phyloP scores from a whole-genome alignment of 306 rosid genomes.

The Nissolia schottii region DNA sequence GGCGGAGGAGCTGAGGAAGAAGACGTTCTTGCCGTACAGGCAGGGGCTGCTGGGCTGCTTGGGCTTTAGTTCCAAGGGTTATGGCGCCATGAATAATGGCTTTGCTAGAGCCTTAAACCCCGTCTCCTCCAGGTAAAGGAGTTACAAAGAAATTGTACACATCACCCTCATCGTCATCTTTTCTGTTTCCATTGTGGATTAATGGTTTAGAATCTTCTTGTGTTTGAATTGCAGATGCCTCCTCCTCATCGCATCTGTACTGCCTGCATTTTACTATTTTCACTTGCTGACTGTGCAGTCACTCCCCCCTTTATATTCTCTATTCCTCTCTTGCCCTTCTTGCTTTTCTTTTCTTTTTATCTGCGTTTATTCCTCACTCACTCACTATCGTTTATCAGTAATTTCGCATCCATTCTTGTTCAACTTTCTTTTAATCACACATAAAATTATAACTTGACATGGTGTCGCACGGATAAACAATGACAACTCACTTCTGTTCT shows the following conservation, averaged over 20 bases:
- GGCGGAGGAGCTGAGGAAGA: conserved; percentile 82
- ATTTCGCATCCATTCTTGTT: too few species aligned
- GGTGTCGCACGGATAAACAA: too few species aligned
- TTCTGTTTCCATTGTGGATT: not conserved
- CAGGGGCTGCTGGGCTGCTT: conserved; percentile 91
- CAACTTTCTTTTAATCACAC: too few species aligned
- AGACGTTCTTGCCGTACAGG: conserved; percentile 88
- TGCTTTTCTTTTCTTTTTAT: not conserved
- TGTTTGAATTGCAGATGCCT: too few species aligned
- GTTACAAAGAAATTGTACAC: not conserved
- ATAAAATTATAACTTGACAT: too few species aligned
- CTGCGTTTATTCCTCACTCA: not conserved
- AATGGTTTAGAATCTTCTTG: too few species aligned
- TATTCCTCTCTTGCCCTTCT: not conserved
- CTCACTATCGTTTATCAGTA: not conserved
- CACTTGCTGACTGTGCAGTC: not conserved
- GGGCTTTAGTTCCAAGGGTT: conserved; percentile 93
- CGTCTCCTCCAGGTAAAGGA: conserved; percentile 92
- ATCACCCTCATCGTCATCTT: not conserved
- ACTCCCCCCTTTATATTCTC: not conserved
- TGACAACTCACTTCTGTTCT: too few species aligned
- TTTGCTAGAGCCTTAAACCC: conserved; percentile 92
- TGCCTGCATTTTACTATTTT: conserved; percentile 19
- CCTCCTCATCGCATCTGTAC: not conserved
- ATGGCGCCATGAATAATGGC: conserved; percentile 92